Evolutionary conservation across 768 basidiomycete species (phyloP).

Genomic region (Mycena galopus): DNA sequence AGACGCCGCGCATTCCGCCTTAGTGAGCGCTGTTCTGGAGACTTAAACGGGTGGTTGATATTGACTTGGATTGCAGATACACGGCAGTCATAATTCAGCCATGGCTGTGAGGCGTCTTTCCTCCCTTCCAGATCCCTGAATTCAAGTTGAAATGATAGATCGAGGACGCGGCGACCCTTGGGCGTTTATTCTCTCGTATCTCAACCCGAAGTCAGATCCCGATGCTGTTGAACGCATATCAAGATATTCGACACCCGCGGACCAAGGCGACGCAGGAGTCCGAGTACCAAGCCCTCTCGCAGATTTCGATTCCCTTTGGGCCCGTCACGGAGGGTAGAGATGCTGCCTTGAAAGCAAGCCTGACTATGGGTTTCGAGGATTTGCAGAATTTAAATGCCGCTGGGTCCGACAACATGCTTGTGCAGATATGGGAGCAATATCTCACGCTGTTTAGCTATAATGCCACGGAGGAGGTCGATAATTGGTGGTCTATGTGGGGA

Average conservation of each 20-base stretch:
- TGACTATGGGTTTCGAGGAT: constrained; percentile 18
- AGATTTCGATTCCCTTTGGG: constrained; percentile 17
- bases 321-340: constrained; percentile 21
- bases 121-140: constrained; percentile 33
- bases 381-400: constrained; percentile 11
- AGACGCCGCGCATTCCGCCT: constrained; percentile 59
- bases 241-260: constrained; percentile 60
- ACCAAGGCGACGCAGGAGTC: constrained; percentile 11
- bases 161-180: constrained; percentile 53
- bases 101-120: constrained; percentile 48
- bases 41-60: no score
- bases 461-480: constrained; percentile 7
- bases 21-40: constrained; percentile 37
- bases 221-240: constrained; percentile 59
- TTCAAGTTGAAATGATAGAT: constrained; percentile 37
- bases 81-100: constrained; percentile 58
- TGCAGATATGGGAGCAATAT: constrained; percentile 29
- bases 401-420: not conserved
- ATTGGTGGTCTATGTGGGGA: constrained; percentile 24
- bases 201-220: constrained; percentile 53
- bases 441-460: constrained; percentile 10
- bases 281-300: constrained; percentile 17
- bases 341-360: constrained; percentile 6
- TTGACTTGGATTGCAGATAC: constrained; percentile 40
- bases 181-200: constrained; percentile 60